These are phyloP conservation scores for Botrytis fabae DNA, from an alignment of 2,329 filamentous ascomycete species.

Conservation along the genomic window DNA sequence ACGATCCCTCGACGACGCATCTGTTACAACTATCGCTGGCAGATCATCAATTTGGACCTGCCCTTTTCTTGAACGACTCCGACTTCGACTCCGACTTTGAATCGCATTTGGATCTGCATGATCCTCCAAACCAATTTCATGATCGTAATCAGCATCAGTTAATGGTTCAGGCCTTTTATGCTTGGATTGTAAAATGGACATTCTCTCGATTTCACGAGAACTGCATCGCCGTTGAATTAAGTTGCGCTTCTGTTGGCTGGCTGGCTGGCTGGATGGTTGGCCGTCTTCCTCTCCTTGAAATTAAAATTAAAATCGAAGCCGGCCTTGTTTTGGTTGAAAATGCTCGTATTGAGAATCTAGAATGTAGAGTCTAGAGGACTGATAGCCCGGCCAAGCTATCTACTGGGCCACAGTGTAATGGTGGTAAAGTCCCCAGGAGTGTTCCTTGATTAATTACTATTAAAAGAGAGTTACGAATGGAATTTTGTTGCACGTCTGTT, in stretches of 20 bases:
- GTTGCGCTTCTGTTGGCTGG: background rate
- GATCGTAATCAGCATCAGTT: slow-evolving; percentile 64
- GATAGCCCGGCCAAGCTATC: background rate
- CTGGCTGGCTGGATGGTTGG: background rate
- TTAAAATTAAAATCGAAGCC: background rate
- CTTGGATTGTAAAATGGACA: slow-evolving; percentile 22
- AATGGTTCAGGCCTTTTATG: slow-evolving; percentile 48
- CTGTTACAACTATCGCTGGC: slow-evolving; percentile 25
- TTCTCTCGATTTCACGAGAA: slow-evolving; percentile 18
- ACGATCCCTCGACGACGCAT: slow-evolving; percentile 33
- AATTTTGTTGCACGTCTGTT: slow-evolving; percentile 23
- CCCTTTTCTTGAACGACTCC: slow-evolving; percentile 27
- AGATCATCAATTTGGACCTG: slow-evolving; percentile 7
- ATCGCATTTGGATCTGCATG: slow-evolving; percentile 28
- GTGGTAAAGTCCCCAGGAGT: background rate
- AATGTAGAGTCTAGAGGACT: background rate
- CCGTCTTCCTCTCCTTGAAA: background rate
- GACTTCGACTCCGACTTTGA: slow-evolving; percentile 24
- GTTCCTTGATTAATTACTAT: background rate
- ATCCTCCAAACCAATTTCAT: slow-evolving; percentile 70
- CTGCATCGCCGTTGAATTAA: slow-evolving; percentile 17
- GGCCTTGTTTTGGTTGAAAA: background rate
- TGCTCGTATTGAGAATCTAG: background rate
- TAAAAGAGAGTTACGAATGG: background rate
- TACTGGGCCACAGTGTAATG: background rate